Conservation (phyloP, 345 rosid genomes). For the Citrus maxima region DNA sequence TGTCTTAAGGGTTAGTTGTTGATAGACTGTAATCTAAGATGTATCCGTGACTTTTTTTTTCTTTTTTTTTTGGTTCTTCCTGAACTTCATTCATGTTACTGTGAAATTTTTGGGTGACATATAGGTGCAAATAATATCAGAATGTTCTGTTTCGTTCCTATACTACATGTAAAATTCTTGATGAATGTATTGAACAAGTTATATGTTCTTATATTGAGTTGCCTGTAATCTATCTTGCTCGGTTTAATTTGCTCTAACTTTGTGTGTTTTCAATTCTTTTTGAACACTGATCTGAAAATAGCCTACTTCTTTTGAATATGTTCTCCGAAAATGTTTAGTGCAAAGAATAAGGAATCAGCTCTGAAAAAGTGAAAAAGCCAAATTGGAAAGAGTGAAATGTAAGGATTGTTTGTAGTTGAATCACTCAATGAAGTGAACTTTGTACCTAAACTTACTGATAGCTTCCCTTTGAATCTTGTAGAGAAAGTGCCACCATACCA, state of each 20-base stretch:
- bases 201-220: neutral
- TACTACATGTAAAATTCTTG: neutral
- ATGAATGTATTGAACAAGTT: constrained; percentile 7
- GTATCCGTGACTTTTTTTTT: constrained; percentile 1
- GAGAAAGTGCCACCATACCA: neutral
- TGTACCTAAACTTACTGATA: neutral
- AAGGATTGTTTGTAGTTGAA: neutral
- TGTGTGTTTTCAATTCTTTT: neutral
- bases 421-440: neutral
- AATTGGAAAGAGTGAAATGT: neutral
- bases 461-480: neutral
- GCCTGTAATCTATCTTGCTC: neutral
- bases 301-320: too few species aligned
- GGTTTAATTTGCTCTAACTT: neutral
- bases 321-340: neutral
- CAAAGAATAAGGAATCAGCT: neutral
- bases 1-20: constrained; percentile 10
- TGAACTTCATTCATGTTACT: constrained; percentile 2
- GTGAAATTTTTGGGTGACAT: constrained; percentile 12
- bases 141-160: constrained; percentile 10
- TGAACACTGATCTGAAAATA: neutral
- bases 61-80: neutral
- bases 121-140: constrained; percentile 17
- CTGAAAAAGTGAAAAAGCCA: neutral
- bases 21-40: constrained; percentile 13